Base-by-base conservation (phyloP, 306 rosid genomes). In the Bauhinia variegata region DNA sequence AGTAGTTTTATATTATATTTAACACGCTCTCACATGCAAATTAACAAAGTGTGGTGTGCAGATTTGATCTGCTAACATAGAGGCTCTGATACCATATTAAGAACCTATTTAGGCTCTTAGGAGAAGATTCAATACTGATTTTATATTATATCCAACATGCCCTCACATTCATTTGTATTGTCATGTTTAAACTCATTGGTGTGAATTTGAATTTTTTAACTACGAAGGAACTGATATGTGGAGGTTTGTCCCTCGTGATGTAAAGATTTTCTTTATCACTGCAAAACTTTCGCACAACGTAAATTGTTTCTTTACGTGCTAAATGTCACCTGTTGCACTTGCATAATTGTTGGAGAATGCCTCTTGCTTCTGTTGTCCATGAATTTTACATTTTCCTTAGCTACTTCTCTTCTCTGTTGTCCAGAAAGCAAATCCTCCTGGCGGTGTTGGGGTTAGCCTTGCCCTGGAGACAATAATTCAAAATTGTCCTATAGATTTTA, bases 381-480 rank as follows among this genome's bases (percentile, higher is more conserved):
- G 54, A 65, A 39, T 56, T 73, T 54, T 77, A 32, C 60, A 19
- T 28, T 64, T 14, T 71, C 66, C 33, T 54, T 74, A 9, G 78
- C 43, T 36, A 54, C 32, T 60, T 63, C 10, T 72, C 5, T 76
- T 73, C 16, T 67, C 13, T 63, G 33, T 32, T 57, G 43, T 43
- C 53, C 86, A 92, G 98, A 92, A 88, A 84, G 77, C 89, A 72
- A 83, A 73, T 60, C 87, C 88, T 72, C 96, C 93, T 8, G 80
- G 89, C 8, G 96, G 91, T 52, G 96, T 92, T 18, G 98, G 98
- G 58, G 78, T 88, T 67, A 92, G 98, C 81, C 87, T 92, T 68
- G 98, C 96, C 32, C 72, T 92, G 50, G 98, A 92, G 87, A 89
- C 96, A 39, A 83, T 89, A 67, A 86, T 92, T 81, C 98, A 86